phyloP scores from a whole-genome alignment of 2,329 filamentous ascomycete species.

The Aureobasidium melanogenum region DNA sequence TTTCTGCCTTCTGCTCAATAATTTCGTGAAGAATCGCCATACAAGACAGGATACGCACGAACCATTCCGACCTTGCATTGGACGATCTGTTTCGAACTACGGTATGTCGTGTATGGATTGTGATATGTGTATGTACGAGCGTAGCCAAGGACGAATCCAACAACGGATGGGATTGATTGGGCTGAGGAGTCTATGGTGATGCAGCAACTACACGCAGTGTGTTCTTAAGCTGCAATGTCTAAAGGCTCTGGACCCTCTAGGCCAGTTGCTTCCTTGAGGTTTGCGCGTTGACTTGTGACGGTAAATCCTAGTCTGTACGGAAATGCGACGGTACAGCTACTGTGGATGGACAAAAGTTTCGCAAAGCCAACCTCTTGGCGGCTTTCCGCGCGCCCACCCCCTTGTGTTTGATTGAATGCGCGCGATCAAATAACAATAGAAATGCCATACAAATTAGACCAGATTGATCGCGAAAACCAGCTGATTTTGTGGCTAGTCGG shows the following conservation, averaged over 20 bases:
- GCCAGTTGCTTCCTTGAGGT: too few relatives aligned
- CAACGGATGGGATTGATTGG: too few relatives aligned
- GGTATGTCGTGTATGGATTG: background rate
- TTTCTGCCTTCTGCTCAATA: background rate
- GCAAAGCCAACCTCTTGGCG: background rate
- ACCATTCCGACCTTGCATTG: background rate
- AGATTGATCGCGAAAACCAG: background rate
- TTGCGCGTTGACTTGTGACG: too few relatives aligned
- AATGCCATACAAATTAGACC: background rate
- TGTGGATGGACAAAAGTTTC: background rate
- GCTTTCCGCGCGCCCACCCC: background rate
- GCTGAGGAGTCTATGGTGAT: too few relatives aligned
- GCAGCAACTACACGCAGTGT: too few relatives aligned
- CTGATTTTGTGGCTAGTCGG: background rate
- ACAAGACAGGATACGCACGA: background rate
- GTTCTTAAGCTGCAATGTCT: too few relatives aligned
- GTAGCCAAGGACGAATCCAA: too few relatives aligned
- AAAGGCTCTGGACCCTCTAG: too few relatives aligned
- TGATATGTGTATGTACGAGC: background rate
- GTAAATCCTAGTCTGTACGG: too few relatives aligned
- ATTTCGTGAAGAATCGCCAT: background rate
- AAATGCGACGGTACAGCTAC: too few relatives aligned
- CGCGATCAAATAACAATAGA: background rate
- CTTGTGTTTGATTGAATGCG: background rate
- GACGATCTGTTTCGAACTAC: too few relatives aligned